phyloP scores from a whole-genome alignment of 306 rosid species.

The Benincasa hispida region DNA sequence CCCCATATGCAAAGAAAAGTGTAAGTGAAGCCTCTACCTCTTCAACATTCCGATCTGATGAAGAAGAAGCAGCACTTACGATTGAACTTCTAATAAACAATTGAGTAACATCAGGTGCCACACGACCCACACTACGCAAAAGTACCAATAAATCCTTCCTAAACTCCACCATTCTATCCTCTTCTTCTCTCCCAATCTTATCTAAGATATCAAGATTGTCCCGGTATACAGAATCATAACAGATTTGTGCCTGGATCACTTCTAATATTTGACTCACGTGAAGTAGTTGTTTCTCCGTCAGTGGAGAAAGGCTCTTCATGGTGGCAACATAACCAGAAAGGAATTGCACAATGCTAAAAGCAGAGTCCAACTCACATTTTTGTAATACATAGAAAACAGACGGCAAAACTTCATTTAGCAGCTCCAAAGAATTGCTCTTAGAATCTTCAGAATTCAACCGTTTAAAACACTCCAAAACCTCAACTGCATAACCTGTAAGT shows the following conservation, averaged over 20 bases:
- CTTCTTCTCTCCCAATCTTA: slow-evolving; percentile 88
- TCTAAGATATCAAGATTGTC: slow-evolving; percentile 57
- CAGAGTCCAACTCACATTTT: slow-evolving; percentile 65
- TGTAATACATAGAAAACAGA: slow-evolving; percentile 68
- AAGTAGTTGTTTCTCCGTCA: slow-evolving; percentile 52
- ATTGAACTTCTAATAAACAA: slow-evolving; percentile 59
- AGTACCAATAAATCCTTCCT: slow-evolving; percentile 86
- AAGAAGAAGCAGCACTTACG: slow-evolving; percentile 47
- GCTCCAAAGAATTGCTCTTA: slow-evolving; percentile 55
- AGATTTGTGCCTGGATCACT: slow-evolving; percentile 58
- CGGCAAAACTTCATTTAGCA: slow-evolving; percentile 71
- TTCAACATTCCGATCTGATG: slow-evolving; percentile 66
- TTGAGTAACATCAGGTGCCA: slow-evolving; percentile 66
- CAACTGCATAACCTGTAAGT: slow-evolving; percentile 73
- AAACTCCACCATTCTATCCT: slow-evolving; percentile 76
- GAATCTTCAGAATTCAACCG: slow-evolving; percentile 61
- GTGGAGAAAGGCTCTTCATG: slow-evolving; percentile 50
- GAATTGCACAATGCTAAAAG: slow-evolving; percentile 74
- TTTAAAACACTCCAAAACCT: slow-evolving; percentile 85
- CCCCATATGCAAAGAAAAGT: slow-evolving; percentile 74
- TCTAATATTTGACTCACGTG: slow-evolving; percentile 88
- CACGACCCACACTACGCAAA: slow-evolving; percentile 41
- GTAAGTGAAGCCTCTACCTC: slow-evolving; percentile 87
- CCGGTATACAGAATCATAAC: slow-evolving; percentile 59
- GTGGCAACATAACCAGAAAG: slow-evolving; percentile 71